Evolutionary conservation across 768 basidiomycete genomes (phyloP).

Genomic region (Calvatia gigantea): DNA sequence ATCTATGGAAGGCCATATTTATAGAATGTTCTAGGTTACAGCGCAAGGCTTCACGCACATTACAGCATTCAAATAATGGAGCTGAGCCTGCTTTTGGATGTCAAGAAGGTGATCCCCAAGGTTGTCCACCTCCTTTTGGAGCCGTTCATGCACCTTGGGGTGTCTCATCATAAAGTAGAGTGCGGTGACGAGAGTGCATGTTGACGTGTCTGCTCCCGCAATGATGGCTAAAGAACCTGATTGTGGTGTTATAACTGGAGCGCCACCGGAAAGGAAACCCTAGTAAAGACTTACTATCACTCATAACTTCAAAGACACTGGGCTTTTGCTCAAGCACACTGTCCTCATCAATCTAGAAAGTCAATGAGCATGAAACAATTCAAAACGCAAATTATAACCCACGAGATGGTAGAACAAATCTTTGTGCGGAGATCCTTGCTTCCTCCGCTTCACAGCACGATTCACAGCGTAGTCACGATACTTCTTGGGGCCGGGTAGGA

Average conservation of each 20-base stretch:
- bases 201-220: slow-evolving; percentile 30
- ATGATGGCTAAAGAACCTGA: slow-evolving; percentile 24
- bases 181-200: slow-evolving; percentile 22
- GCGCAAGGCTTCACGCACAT: slow-evolving; percentile 24
- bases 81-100: slow-evolving; percentile 18
- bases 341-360: slow-evolving; percentile 7
- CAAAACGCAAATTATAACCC: not conserved
- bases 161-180: slow-evolving; percentile 26
- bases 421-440: slow-evolving; percentile 15
- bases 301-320: slow-evolving; percentile 3
- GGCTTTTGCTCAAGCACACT: slow-evolving; percentile 12
- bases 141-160: slow-evolving; percentile 19
- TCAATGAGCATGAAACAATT: not conserved
- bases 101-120: slow-evolving; percentile 19
- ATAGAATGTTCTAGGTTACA: not conserved
- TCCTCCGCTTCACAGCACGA: slow-evolving; percentile 15
- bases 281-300: slow-evolving; percentile 13
- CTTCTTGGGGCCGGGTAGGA: slow-evolving; percentile 12
- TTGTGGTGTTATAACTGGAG: not conserved
- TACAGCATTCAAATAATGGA: slow-evolving; percentile 30
- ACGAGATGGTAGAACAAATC: slow-evolving; percentile 29
- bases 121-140: slow-evolving; percentile 26
- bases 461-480: slow-evolving; percentile 18
- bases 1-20: slow-evolving; percentile 20
- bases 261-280: not conserved